Percentiles rank a stretch among this genome's conserved stretches.
Conservation (phyloP, 352 stramenopile species). For the Pythium pyrilobum region DNA sequence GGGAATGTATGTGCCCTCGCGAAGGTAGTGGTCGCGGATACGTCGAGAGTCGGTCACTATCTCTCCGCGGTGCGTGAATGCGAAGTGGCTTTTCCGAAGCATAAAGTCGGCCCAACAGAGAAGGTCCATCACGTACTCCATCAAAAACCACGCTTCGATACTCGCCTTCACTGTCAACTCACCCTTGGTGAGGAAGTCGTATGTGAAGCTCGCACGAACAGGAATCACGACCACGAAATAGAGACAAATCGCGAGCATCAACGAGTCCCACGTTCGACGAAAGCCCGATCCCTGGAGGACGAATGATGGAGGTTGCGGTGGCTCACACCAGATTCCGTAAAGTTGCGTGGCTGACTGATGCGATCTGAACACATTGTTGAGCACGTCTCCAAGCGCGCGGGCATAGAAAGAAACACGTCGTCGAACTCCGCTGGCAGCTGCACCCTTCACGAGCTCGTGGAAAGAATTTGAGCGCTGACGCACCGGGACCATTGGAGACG, state of each 20-base stretch:
- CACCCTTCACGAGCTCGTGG: not conserved
- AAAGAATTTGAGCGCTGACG: conserved; percentile 3
- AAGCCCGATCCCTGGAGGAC: conserved; percentile 26
- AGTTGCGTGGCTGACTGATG: conserved; percentile 1
- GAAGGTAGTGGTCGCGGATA: conserved; percentile 27
- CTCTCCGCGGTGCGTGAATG: conserved; percentile 29
- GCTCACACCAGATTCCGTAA: conserved; percentile 27
- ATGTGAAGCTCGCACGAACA: conserved; percentile 27
- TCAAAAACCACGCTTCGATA: conserved; percentile 23
- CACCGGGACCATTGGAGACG: not conserved
- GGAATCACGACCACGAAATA: conserved; percentile 31
- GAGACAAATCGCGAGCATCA: conserved; percentile 26
- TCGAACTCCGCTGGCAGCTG: not conserved
- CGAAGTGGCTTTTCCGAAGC: conserved; percentile 26
- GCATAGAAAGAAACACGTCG: not conserved
- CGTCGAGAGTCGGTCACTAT: conserved; percentile 19
- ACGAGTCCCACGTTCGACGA: conserved; percentile 17
- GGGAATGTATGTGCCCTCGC: conserved; percentile 25
- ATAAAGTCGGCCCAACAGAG: conserved; percentile 29
- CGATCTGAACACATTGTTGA: conserved; percentile 3
- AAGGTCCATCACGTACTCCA: conserved; percentile 34
- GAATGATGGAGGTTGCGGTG: conserved; percentile 18
- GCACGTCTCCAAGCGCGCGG: not conserved
- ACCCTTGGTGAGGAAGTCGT: conserved; percentile 17
- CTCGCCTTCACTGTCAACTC: not conserved